These are phyloP conservation scores for Zasmidium citrigriseum DNA, from an alignment of 2,329 filamentous ascomycete genomes.

Conservation along the genomic window DNA sequence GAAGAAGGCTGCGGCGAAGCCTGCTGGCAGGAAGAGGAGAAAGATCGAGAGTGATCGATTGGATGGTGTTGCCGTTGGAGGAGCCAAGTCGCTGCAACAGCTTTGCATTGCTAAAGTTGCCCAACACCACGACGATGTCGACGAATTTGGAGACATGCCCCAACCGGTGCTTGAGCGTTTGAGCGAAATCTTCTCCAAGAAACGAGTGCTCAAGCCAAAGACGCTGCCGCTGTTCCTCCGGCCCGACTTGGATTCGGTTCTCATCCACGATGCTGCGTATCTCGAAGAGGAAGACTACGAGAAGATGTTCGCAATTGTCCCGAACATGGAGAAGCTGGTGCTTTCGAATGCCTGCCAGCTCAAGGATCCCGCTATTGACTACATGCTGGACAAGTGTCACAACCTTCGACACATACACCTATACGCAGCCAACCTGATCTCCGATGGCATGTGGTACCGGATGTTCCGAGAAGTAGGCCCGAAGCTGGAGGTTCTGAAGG, in stretches of 20 bases:
- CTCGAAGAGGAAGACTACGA: slow-evolving; percentile 76
- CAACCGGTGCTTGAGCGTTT: slow-evolving; percentile 57
- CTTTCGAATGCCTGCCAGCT: slow-evolving; percentile 87
- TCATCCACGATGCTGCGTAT: slow-evolving; percentile 65
- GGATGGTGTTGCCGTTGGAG: slow-evolving; percentile 68
- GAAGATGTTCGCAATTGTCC: slow-evolving; percentile 75
- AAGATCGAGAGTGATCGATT: slow-evolving; percentile 81
- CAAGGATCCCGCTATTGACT: slow-evolving; percentile 81
- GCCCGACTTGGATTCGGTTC: slow-evolving; percentile 56
- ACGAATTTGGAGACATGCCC: slow-evolving; percentile 65
- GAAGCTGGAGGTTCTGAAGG: slow-evolving; percentile 67
- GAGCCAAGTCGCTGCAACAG: slow-evolving; percentile 69
- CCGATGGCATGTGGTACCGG: slow-evolving; percentile 71
- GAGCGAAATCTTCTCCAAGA: slow-evolving; percentile 65
- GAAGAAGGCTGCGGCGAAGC: slow-evolving; percentile 60
- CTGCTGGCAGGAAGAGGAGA: slow-evolving; percentile 64
- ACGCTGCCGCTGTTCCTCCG: slow-evolving; percentile 53
- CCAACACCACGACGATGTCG: slow-evolving; percentile 63
- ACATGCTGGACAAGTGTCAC: slow-evolving; percentile 71
- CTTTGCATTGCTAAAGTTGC: slow-evolving; percentile 66
- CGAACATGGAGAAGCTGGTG: slow-evolving; percentile 69
- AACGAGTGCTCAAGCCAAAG: slow-evolving; percentile 57
- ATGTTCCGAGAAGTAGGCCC: slow-evolving; percentile 68
- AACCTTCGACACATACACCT: slow-evolving; percentile 73
- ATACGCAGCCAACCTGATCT: slow-evolving; percentile 80